Conservation (phyloP, 2,329 filamentous ascomycete species). For the Ophiostoma himal-ulmi region DNA sequence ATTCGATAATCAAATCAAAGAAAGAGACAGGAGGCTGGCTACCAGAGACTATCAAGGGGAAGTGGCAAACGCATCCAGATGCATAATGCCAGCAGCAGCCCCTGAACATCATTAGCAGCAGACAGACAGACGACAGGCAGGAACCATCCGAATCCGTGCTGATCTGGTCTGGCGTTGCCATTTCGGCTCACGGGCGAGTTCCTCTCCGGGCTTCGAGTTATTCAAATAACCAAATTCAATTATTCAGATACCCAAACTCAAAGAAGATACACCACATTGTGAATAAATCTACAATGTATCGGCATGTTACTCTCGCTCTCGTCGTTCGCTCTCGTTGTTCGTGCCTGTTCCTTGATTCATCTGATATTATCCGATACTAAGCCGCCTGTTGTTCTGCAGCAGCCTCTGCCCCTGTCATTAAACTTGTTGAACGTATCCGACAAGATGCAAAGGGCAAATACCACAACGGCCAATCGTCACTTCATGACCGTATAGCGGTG, state of each 20-base stretch:
- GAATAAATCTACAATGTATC: neutral
- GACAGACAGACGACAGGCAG: neutral
- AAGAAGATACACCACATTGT: no score
- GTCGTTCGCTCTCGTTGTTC: no score
- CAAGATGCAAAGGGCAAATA: neutral
- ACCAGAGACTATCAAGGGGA: neutral
- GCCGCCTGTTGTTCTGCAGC: neutral
- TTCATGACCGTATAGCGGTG: neutral
- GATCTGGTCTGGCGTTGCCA: neutral
- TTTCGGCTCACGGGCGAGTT: neutral
- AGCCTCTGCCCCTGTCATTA: neutral
- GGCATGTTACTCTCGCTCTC: neutral
- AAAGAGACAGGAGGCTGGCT: neutral
- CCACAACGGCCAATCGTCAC: neutral
- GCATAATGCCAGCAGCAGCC: neutral
- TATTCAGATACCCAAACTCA: neutral
- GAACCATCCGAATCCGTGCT: neutral
- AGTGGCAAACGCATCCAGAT: neutral
- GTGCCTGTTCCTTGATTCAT: neutral
- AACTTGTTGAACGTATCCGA: neutral
- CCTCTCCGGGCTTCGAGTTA: neutral
- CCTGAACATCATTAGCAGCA: conserved; percentile 7
- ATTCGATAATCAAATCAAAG: neutral
- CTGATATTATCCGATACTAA: neutral
- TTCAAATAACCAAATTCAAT: neutral